Conservation (phyloP, 768 basidiomycete species). For the Pulveroboletus sp. region DNA sequence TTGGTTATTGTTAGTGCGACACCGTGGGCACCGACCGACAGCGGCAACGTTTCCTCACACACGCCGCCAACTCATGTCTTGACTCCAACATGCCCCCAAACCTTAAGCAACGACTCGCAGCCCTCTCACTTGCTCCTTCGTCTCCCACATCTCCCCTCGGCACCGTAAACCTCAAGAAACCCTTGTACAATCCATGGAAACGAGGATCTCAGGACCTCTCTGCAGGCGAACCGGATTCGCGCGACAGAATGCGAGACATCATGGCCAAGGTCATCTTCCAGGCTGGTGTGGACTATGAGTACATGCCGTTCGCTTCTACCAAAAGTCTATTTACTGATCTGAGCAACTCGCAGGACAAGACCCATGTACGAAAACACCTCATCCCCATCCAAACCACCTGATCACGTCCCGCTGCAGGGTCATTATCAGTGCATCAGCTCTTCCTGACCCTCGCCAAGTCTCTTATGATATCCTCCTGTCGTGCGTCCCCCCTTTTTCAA, state of each 20-base stretch:
- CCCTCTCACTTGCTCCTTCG: slow-evolving; percentile 54
- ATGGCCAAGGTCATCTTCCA: slow-evolving; percentile 78
- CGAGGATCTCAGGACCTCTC: slow-evolving; percentile 29
- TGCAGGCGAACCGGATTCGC: slow-evolving; percentile 26
- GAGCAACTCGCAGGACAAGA: slow-evolving; percentile 55
- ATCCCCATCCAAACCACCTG: not conserved
- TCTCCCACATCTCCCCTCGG: slow-evolving; percentile 40
- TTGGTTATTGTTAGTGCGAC: too few species aligned
- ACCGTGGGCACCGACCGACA: slow-evolving; percentile 2
- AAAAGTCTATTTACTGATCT: slow-evolving; percentile 17
- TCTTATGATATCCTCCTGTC: slow-evolving; percentile 74
- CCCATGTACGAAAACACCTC: slow-evolving; percentile 57
- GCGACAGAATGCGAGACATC: slow-evolving; percentile 57
- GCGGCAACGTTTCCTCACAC: not conserved
- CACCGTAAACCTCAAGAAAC: slow-evolving; percentile 27
- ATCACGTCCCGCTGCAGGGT: slow-evolving; percentile 51
- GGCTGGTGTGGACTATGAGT: slow-evolving; percentile 91
- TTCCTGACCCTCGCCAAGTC: slow-evolving; percentile 75
- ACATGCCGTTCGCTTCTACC: slow-evolving; percentile 28
- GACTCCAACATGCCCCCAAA: slow-evolving; percentile 34
- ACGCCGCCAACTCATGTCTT: not conserved
- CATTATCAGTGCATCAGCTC: slow-evolving; percentile 75
- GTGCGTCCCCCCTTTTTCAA: slow-evolving; percentile 42
- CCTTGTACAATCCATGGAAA: slow-evolving; percentile 58
- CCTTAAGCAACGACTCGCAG: slow-evolving; percentile 66